Percentiles rank a stretch among this genome's conserved stretches.
phyloP scores from a whole-genome alignment of 139 green algal species.

The Spirogloea muscicola region DNA sequence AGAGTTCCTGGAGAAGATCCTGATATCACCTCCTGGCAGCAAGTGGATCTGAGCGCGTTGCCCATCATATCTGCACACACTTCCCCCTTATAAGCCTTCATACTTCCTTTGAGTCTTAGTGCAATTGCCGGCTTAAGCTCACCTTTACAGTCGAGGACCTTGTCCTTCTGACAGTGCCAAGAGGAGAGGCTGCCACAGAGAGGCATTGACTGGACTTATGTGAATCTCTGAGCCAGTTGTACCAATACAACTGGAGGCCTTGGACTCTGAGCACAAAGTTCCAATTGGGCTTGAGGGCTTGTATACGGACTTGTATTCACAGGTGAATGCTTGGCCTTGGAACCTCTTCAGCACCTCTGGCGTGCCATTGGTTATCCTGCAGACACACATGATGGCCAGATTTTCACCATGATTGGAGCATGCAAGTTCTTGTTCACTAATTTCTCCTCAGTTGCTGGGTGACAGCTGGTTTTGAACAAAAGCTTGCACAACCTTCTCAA shows the following conservation, averaged over 20 bases:
- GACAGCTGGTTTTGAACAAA: no score
- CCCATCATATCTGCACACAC: constrained; percentile 69
- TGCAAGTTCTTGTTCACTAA: no score
- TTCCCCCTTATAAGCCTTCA: not conserved
- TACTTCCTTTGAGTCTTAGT: not conserved
- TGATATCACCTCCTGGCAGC: constrained; percentile 51
- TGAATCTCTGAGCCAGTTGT: no score
- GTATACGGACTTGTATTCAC: constrained; percentile 42
- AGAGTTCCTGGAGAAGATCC: constrained; percentile 79
- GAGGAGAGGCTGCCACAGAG: not conserved
- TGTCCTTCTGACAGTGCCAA: not conserved
- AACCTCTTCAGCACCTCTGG: constrained; percentile 61
- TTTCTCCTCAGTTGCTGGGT: no score
- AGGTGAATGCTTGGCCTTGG: constrained; percentile 50
- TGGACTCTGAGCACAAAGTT: no score
- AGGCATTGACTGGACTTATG: not conserved
- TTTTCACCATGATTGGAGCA: not conserved
- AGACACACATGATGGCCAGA: not conserved
- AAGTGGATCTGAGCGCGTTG: constrained; percentile 83
- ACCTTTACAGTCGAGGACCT: not conserved
- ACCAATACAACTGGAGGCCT: not conserved
- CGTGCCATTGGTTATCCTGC: constrained; percentile 60
- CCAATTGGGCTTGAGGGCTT: not conserved
- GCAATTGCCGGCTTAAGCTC: not conserved
- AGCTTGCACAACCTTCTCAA: not conserved